phyloP scores from a whole-genome alignment of 371 early-diverging fungal genomes.

The Mucor saturninus region DNA sequence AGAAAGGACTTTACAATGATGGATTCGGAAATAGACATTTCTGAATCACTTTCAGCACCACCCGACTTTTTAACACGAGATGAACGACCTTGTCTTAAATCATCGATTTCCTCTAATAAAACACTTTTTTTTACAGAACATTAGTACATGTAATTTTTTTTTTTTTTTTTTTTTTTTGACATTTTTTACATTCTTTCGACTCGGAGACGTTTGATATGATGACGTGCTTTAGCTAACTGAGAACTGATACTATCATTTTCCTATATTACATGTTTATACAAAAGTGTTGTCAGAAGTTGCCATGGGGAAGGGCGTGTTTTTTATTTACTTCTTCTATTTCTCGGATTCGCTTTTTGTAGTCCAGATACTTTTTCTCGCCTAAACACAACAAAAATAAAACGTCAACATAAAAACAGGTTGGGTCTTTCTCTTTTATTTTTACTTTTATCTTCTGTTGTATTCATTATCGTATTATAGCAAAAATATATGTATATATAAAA shows the following conservation, averaged over 20 bases:
- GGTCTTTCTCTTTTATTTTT: slow-evolving; percentile 12
- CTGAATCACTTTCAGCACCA: slow-evolving; percentile 29
- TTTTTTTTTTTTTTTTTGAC: slow-evolving; percentile 14
- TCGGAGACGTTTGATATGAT: slow-evolving; percentile 52
- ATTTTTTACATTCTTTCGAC: slow-evolving; percentile 50
- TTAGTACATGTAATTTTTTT: background rate
- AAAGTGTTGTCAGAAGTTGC: background rate
- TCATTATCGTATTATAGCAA: slow-evolving; percentile 6
- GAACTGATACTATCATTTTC: slow-evolving; percentile 26
- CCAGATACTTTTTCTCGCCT: slow-evolving; percentile 54
- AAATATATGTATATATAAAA: slow-evolving; percentile 1
- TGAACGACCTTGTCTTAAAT: slow-evolving; percentile 13
- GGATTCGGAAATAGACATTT: slow-evolving; percentile 30
- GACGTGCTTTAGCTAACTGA: slow-evolving; percentile 25
- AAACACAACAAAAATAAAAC: background rate
- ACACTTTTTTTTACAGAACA: slow-evolving; percentile 7
- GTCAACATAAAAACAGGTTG: background rate
- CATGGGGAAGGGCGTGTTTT: background rate
- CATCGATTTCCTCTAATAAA: slow-evolving; percentile 29
- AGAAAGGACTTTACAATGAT: slow-evolving; percentile 17
- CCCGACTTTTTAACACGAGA: slow-evolving; percentile 4
- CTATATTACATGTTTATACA: slow-evolving; percentile 1
- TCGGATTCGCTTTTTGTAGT: slow-evolving; percentile 62
- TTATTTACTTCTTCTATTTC: slow-evolving; percentile 62
- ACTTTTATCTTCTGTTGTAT: slow-evolving; percentile 8